Conservation (phyloP, 768 basidiomycete genomes). For the Boletus reticuloceps region DNA sequence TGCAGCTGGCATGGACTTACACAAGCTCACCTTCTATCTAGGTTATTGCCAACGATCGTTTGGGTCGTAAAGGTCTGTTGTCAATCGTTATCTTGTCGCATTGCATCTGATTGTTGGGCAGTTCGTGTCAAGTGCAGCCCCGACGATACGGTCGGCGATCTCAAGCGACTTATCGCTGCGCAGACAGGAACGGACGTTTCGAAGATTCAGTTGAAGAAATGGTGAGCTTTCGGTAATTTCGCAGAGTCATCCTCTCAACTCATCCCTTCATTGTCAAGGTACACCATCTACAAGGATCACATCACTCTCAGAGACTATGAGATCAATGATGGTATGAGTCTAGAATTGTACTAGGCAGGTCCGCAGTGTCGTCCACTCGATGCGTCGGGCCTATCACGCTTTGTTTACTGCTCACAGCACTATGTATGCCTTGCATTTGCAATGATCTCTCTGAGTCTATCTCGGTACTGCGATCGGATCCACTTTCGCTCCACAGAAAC, state of each 20-base stretch:
- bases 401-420: neutral
- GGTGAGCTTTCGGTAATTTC: conserved; percentile 50
- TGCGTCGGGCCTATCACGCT: neutral
- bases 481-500: neutral
- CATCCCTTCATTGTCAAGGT: conserved; percentile 49
- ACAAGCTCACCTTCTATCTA: conserved; percentile 31
- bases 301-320: conserved; percentile 91
- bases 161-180: conserved; percentile 95
- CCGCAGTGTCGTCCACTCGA: neutral
- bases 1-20: neutral
- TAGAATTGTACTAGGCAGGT: conserved; percentile 76
- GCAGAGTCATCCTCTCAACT: neutral
- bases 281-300: conserved; percentile 94
- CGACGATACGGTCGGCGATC: conserved; percentile 94
- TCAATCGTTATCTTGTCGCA: neutral
- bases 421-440: conserved; percentile 5
- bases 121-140: conserved; percentile 95
- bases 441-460: neutral
- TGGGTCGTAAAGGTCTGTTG: conserved; percentile 82
- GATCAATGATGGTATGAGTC: conserved; percentile 89
- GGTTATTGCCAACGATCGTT: conserved; percentile 94
- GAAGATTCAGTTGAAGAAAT: conserved; percentile 97
- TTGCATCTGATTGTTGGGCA: conserved; percentile 31
- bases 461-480: neutral
- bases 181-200: conserved; percentile 84